Evolutionary conservation across 2,329 filamentous ascomycete species (phyloP), one percentile per base, ranked within the genome.

Genomic region (Rhynchosporium agropyri): DNA sequence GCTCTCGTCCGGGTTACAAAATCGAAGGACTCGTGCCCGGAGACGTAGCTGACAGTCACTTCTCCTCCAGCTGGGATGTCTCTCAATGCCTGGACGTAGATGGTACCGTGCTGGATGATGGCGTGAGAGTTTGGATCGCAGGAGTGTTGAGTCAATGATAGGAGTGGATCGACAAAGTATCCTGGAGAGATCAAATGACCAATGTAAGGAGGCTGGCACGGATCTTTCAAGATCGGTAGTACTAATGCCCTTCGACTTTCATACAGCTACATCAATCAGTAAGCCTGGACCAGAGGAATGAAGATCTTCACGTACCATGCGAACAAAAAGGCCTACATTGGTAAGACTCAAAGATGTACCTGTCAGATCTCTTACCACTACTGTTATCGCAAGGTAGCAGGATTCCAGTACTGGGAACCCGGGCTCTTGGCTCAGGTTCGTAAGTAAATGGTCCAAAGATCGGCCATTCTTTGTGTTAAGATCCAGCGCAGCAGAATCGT

Each of bases 41-140:
- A 29, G 46, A 50, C 10, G 48, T 50, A 50, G 15, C 33, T 15
- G 48, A 50, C 3, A n/a, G 48, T 50, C 6, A 50, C 48, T 50
- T 50, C 48, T 1, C 13, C 48, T 7, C 31, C 28, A 12, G 15
- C 29, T 3, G 28, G 29, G 13, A 50, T 50, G 10, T 36, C 48
- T 36, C n/a, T 50, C 29, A 50, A 8, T 12, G 48, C 48, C 33
- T n/a, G 26, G 9, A n/a, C 29, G 13, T 13, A 36, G 29, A 50
- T 8, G 15, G 28, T 50, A 15, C 48, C 48, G 31, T 33, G 3
- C 12, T 50, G 28, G 29, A 33, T 28, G 3, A 50, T 9, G 28
- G 48, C 20, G 5, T 13, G 48, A 6, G 48, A 28, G 15, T 50
- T 50, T 0, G 48, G 48, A 13, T 50, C 48, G 48, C 48, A 50